phyloP scores from a whole-genome alignment of 805 yeast genomes.

The Yarrowia hollandica region DNA sequence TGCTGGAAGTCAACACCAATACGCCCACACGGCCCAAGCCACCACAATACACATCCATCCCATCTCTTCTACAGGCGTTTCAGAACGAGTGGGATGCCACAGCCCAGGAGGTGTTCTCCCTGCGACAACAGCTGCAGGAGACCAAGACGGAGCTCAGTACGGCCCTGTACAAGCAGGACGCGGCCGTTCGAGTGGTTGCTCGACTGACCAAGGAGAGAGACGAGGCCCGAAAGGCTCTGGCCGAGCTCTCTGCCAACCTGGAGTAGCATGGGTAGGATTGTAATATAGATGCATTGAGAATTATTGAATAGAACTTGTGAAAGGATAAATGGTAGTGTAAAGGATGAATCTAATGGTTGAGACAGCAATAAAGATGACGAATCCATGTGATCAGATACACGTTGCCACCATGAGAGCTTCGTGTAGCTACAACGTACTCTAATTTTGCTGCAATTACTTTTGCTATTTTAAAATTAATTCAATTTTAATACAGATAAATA shows the following conservation, averaged over 20 bases:
- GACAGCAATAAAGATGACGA: too few species aligned
- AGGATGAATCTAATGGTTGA: too few species aligned
- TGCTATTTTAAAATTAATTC: too few species aligned
- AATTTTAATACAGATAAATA: too few species aligned
- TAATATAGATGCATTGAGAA: conserved; percentile 18
- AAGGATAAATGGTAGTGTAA: too few species aligned
- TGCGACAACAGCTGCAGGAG: conserved; percentile 67
- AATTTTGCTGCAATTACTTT: too few species aligned
- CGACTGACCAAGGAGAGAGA: conserved; percentile 73
- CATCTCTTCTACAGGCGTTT: conserved; percentile 68
- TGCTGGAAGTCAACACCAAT: conserved; percentile 48
- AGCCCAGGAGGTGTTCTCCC: conserved; percentile 73
- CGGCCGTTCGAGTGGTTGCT: conserved; percentile 84
- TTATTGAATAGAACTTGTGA: neutral
- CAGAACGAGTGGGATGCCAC: conserved; percentile 91
- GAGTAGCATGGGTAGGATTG: conserved; percentile 31
- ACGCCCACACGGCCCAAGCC: conserved; percentile 38
- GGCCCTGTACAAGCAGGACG: conserved; percentile 82
- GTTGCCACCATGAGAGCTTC: too few species aligned
- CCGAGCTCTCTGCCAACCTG: conserved; percentile 45
- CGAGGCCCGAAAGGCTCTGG: conserved; percentile 65
- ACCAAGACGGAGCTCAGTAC: conserved; percentile 72
- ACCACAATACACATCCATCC: conserved; percentile 63
- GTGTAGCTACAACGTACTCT: too few species aligned
- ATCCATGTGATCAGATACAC: too few species aligned